These are phyloP conservation scores for Umbelopsis isabellina DNA, from an alignment of 192 early-diverging fungal species.

Conservation along the genomic window DNA sequence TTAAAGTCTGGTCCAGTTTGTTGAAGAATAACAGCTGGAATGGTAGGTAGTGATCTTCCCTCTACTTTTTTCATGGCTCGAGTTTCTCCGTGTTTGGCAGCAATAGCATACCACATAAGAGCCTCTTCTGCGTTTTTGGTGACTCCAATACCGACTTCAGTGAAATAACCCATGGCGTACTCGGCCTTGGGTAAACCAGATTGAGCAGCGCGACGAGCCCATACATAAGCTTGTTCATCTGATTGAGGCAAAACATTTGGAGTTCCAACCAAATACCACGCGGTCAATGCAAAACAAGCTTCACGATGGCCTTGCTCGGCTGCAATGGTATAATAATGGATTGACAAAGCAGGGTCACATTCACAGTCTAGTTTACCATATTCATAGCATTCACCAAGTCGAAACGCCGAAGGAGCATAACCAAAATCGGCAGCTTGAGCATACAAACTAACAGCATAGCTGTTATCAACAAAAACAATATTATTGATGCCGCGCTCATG, in stretches of 20 bases:
- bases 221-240: constrained; percentile 63
- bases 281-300: constrained; percentile 63
- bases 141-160: constrained; percentile 65
- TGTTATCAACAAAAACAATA: constrained; percentile 59
- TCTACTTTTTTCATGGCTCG: constrained; percentile 58
- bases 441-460: constrained; percentile 66
- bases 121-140: constrained; percentile 56
- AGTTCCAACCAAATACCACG: constrained; percentile 70
- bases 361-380: constrained; percentile 63
- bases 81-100: constrained; percentile 65
- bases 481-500: constrained; percentile 64
- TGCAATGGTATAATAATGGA: constrained; percentile 65
- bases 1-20: not conserved
- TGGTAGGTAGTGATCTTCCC: constrained; percentile 39
- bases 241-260: constrained; percentile 58
- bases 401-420: constrained; percentile 65
- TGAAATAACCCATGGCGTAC: constrained; percentile 69
- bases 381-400: constrained; percentile 65
- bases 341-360: constrained; percentile 54
- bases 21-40: not conserved
- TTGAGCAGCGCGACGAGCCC: constrained; percentile 65
- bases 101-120: constrained; percentile 66
- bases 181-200: constrained; percentile 61
- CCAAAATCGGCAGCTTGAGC: constrained; percentile 66
- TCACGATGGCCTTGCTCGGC: constrained; percentile 67